Percentiles rank a stretch among this genome's conserved stretches.
Conservation (phyloP, 129 eudicot species). For the Pseudognaphalium luteoalbum region DNA sequence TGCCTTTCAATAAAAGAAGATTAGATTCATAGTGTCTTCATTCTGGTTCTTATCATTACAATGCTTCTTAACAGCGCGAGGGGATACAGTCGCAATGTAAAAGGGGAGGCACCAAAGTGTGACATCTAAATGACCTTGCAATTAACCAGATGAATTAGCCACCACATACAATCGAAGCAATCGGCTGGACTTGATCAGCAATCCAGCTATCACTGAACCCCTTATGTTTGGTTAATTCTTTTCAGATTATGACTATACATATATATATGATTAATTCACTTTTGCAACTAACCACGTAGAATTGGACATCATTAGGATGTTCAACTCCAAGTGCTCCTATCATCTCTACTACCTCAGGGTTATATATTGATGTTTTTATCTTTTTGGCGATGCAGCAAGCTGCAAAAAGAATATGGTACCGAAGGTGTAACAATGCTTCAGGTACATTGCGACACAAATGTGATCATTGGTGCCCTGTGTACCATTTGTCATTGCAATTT, state of each 20-base stretch:
- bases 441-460: not conserved
- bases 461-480: not conserved
- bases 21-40: not conserved
- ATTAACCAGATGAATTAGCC: constrained; percentile 28
- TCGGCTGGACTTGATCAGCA: not conserved
- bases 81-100: not conserved
- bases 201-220: not conserved
- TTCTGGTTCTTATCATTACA: not conserved
- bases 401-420: not conserved
- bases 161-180: not conserved
- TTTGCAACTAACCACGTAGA: not conserved
- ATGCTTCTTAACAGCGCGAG: constrained; percentile 7
- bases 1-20: no score
- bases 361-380: not conserved
- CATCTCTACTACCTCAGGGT: not conserved
- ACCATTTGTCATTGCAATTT: not conserved
- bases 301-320: not conserved
- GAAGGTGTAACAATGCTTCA: not conserved
- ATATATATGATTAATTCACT: not conserved
- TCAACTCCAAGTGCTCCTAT: not conserved
- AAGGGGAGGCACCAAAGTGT: not conserved
- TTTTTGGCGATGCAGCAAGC: not conserved
- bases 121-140: constrained; percentile 19
- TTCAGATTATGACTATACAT: not conserved
- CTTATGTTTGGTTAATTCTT: not conserved